phyloP scores from a whole-genome alignment of 164 flowering plant species.

The Sedum album region DNA sequence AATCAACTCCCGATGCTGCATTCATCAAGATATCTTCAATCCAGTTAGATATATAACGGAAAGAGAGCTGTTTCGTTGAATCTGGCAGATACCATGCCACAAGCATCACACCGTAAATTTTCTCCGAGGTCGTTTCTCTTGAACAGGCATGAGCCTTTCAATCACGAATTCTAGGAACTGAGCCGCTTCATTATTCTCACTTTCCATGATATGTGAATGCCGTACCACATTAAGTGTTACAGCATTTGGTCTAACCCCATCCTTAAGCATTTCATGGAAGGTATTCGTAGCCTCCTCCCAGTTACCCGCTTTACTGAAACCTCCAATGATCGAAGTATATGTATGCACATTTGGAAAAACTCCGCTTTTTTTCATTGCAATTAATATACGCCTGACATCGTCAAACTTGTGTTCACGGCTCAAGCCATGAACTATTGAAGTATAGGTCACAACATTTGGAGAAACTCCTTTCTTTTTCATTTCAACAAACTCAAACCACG shows the following conservation, averaged over 20 bases:
- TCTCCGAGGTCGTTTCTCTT: neutral
- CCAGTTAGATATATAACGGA: neutral
- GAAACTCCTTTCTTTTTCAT: no score
- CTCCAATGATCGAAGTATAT: neutral
- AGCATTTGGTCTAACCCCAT: no score
- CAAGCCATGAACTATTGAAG: conserved; percentile 11
- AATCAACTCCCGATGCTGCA: neutral
- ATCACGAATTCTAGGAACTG: no score
- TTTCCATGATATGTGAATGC: conserved; percentile 2
- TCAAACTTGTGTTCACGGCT: conserved; percentile 1
- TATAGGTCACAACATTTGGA: no score
- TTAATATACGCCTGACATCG: neutral
- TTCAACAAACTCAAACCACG: no score
- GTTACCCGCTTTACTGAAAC: neutral
- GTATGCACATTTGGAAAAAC: conserved; percentile 1
- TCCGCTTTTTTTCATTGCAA: neutral
- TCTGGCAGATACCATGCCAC: neutral
- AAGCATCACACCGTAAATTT: neutral
- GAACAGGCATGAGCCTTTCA: no score
- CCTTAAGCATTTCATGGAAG: no score
- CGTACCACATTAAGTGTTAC: conserved; percentile 1
- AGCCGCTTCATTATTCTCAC: no score
- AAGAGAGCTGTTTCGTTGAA: neutral
- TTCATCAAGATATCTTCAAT: neutral
- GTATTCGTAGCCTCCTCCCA: no score